Conservation (phyloP, 2,329 filamentous ascomycete genomes). For the Lojkania enalia region DNA sequence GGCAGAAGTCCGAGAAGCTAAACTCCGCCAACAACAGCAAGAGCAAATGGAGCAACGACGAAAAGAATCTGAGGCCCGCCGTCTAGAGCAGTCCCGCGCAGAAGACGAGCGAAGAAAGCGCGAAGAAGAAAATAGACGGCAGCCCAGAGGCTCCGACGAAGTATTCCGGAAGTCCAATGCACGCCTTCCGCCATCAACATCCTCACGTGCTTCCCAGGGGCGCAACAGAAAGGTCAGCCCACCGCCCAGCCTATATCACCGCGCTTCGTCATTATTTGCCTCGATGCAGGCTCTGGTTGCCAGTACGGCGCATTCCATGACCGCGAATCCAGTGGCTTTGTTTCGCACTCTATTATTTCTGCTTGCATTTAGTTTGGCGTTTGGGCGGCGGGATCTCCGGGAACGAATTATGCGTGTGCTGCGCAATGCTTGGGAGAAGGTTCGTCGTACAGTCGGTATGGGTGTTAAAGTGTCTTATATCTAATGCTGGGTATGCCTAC, state of each 20-base stretch:
- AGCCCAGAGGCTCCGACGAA: conserved; percentile 38
- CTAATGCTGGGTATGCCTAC: conserved; percentile 48
- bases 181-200: conserved; percentile 27
- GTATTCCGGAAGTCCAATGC: conserved; percentile 25
- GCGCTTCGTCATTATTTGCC: conserved; percentile 49
- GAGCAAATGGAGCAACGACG: conserved; percentile 58
- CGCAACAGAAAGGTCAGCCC: conserved; percentile 36
- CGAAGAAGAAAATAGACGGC: conserved; percentile 43
- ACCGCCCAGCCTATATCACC: conserved; percentile 46
- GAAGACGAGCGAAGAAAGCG: conserved; percentile 47
- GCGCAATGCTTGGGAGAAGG: conserved; percentile 74
- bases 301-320: conserved; percentile 56
- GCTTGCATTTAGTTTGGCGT: conserved; percentile 73
- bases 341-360: conserved; percentile 75
- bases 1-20: conserved; percentile 64
- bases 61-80: conserved; percentile 44
- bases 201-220: conserved; percentile 34
- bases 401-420: conserved; percentile 72
- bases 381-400: conserved; percentile 74
- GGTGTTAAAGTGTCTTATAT: conserved; percentile 98
- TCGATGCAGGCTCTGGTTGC: conserved; percentile 55
- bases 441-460: conserved; percentile 87
- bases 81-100: conserved; percentile 45
- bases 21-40: conserved; percentile 64
- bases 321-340: conserved; percentile 59